A percentile compares a stretch with the other conserved stretches of the same genome.
Evolutionary conservation across 805 yeast genomes (phyloP).

Genomic region (Kuraishia hungarica): DNA sequence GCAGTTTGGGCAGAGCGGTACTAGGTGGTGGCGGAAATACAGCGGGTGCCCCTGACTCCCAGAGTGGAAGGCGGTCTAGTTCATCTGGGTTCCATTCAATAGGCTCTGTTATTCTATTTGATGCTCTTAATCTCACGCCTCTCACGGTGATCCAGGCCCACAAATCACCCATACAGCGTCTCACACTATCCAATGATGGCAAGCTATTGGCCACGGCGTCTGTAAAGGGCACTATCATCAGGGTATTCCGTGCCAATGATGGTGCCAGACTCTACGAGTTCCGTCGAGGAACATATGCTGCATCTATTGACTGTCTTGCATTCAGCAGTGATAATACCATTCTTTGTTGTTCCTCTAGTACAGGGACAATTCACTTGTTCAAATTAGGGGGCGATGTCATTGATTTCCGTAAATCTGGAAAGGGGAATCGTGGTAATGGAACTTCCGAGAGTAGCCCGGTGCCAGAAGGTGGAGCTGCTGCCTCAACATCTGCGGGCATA

Average conservation of each 20-base stretch:
- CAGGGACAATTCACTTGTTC: constrained; percentile 91
- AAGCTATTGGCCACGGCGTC: constrained; percentile 82
- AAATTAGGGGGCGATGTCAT: constrained; percentile 28
- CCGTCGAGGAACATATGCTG: constrained; percentile 80
- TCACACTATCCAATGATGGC: constrained; percentile 70
- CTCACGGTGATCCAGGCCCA: constrained; percentile 82
- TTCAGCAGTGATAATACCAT: constrained; percentile 66
- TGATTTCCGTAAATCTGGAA: neutral
- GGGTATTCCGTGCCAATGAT: constrained; percentile 66
- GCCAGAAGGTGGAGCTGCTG: neutral
- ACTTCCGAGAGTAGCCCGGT: neutral
- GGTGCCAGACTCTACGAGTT: constrained; percentile 64
- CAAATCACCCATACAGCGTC: constrained; percentile 60
- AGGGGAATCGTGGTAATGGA: neutral
- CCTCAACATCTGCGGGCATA: neutral
- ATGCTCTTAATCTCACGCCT: constrained; percentile 66
- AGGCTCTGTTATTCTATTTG: constrained; percentile 76
- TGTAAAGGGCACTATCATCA: constrained; percentile 78
- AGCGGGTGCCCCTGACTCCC: neutral
- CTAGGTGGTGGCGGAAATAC: neutral
- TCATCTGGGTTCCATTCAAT: constrained; percentile 13
- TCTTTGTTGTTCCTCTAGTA: constrained; percentile 78
- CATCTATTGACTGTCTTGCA: constrained; percentile 65
- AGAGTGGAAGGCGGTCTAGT: neutral
- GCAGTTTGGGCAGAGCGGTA: constrained; percentile 8